Evolutionary conservation across 345 rosid genomes (phyloP).

Genomic region (Hevea brasiliensis): DNA sequence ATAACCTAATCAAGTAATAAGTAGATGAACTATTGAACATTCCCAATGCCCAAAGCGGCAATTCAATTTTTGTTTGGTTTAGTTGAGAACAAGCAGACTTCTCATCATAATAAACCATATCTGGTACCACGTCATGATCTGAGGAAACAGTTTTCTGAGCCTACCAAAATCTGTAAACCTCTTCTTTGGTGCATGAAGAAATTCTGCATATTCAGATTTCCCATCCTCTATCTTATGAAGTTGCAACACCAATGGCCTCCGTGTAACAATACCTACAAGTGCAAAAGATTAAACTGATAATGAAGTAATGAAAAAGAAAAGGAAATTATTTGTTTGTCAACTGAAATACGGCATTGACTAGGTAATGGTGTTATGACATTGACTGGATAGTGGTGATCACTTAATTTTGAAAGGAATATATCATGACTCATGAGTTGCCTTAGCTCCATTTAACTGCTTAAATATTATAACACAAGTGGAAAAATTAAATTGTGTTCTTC

Average conservation of each 20-base stretch:
- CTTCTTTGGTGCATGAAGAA: constrained; percentile 94
- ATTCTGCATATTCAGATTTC: constrained; percentile 79
- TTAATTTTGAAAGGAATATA: too few relatives aligned
- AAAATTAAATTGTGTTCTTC: neutral
- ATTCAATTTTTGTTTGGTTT: neutral
- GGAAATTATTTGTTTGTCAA: too few relatives aligned
- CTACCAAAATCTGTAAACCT: constrained; percentile 79
- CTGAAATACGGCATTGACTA: too few relatives aligned
- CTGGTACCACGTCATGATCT: neutral
- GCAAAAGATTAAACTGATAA: neutral
- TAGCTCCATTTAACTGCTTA: constrained; percentile 2
- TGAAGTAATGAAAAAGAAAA: too few relatives aligned
- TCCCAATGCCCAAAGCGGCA: neutral
- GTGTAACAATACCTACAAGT: constrained; percentile 77
- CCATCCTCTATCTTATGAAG: constrained; percentile 87
- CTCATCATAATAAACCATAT: neutral
- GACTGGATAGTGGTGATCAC: too few relatives aligned
- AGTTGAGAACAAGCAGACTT: too few relatives aligned
- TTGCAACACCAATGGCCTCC: constrained; percentile 97
- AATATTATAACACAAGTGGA: neutral
- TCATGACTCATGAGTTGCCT: neutral
- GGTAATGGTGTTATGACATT: too few relatives aligned
- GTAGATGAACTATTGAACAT: neutral
- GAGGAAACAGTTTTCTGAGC: constrained; percentile 4
- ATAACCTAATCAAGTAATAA: constrained; percentile 1